Conservation (phyloP, 2,329 filamentous ascomycete species). For the Aspergillus sp. region DNA sequence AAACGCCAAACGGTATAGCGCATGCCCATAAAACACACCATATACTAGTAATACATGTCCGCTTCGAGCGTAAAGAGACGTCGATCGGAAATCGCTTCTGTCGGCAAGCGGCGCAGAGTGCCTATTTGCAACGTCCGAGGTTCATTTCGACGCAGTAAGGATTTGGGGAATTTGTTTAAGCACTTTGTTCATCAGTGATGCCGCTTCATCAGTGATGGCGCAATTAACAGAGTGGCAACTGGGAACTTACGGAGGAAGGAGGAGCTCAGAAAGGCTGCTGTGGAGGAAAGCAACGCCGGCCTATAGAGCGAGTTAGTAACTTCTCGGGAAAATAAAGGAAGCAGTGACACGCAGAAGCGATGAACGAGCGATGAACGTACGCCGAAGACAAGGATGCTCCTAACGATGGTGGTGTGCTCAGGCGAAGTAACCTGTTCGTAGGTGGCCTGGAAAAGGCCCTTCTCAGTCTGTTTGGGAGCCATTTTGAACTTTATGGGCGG, state of each 20-base stretch:
- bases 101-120: not conserved
- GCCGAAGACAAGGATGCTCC: conserved; percentile 67
- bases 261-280: conserved; percentile 66
- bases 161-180: conserved; percentile 16
- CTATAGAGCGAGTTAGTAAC: conserved; percentile 39
- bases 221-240: conserved; percentile 27
- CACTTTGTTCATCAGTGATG: conserved; percentile 16
- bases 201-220: conserved; percentile 11
- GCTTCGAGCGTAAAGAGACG: conserved; percentile 14
- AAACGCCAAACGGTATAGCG: conserved; percentile 15
- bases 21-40: conserved; percentile 21
- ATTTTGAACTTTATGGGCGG: conserved; percentile 43
- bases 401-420: conserved; percentile 68
- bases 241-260: conserved; percentile 59
- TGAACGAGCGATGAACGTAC: conserved; percentile 53
- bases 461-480: conserved; percentile 60
- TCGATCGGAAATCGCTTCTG: conserved; percentile 8
- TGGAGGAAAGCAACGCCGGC: conserved; percentile 66
- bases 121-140: not conserved
- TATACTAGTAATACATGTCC: conserved; percentile 25
- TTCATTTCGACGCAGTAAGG: not conserved
- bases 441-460: conserved; percentile 57
- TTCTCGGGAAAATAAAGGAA: not conserved
- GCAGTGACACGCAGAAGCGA: not conserved
- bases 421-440: conserved; percentile 65